A percentile compares a stretch with the other conserved stretches of the same genome.
Evolutionary conservation across 345 rosid genomes (phyloP).

Genomic region (Populus davidiana): DNA sequence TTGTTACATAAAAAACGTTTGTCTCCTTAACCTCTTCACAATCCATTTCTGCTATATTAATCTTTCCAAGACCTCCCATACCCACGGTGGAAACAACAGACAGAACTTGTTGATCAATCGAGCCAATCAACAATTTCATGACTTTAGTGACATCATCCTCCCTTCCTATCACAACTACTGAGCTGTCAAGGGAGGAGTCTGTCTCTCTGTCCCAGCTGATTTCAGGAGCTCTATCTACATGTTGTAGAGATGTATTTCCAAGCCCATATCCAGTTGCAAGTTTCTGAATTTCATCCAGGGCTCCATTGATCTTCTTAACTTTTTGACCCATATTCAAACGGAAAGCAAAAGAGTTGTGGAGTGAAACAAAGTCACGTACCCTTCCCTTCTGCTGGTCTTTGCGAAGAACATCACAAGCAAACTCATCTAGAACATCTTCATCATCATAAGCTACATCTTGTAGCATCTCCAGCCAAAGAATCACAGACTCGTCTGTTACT

Average conservation of each 20-base stretch:
- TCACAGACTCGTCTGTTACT: background rate
- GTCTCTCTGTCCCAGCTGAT: background rate
- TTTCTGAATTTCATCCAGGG: background rate
- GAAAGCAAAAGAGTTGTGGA: background rate
- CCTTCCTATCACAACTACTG: too few species aligned
- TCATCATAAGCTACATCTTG: conserved; percentile 5
- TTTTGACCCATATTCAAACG: background rate
- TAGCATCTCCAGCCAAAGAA: conserved; percentile 4
- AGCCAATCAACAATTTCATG: too few species aligned
- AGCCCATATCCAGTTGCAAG: background rate
- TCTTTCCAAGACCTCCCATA: too few species aligned
- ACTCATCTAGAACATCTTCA: background rate
- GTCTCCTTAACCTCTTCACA: too few species aligned
- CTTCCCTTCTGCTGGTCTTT: background rate
- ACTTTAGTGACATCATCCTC: too few species aligned
- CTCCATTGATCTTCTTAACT: background rate
- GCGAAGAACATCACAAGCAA: background rate
- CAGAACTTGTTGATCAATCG: too few species aligned
- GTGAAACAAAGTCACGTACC: background rate
- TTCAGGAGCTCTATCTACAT: background rate
- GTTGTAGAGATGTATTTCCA: background rate
- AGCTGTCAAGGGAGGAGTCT: background rate
- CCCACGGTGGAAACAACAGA: too few species aligned
- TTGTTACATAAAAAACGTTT: too few species aligned
- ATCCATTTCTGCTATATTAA: too few species aligned